Evolutionary conservation across 768 basidiomycete genomes (phyloP).

Genomic region (Pleurotus tuoliensis): DNA sequence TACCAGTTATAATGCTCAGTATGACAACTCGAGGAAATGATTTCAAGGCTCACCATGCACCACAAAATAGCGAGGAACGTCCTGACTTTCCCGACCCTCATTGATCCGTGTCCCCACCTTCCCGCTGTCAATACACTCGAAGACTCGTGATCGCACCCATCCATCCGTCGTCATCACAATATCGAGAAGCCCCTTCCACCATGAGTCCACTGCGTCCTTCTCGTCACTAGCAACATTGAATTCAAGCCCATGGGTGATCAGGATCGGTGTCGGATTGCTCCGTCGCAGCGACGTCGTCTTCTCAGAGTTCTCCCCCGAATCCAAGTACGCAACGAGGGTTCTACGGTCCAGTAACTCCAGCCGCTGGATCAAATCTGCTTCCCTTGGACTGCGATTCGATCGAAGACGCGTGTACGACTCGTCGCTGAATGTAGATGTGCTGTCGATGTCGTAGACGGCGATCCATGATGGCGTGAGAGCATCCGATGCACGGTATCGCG

Average conservation of each 20-base stretch:
- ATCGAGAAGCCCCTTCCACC: constrained; percentile 18
- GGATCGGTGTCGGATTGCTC: constrained; percentile 23
- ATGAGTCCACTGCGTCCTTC: constrained; percentile 15
- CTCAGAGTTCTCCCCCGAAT: constrained; percentile 26
- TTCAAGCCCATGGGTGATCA: constrained; percentile 29
- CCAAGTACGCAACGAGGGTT: constrained; percentile 29
- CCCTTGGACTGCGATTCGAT: constrained; percentile 39
- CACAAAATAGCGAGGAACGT: constrained; percentile 32
- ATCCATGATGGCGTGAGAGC: constrained; percentile 36
- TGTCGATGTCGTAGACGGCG: constrained; percentile 47
- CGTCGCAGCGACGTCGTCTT: constrained; percentile 28
- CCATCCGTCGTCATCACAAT: constrained; percentile 21
- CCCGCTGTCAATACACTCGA: constrained; percentile 37
- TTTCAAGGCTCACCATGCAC: constrained; percentile 32
- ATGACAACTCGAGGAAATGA: background rate
- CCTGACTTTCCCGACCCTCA: constrained; percentile 25
- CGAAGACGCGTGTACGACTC: constrained; percentile 41
- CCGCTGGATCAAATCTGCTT: constrained; percentile 34
- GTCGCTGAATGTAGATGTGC: constrained; percentile 35
- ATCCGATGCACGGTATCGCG: constrained; percentile 39
- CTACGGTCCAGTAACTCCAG: constrained; percentile 43
- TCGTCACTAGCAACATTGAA: constrained; percentile 6
- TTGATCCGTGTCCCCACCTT: constrained; percentile 27
- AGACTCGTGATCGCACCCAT: constrained; percentile 36
- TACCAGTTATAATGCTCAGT: constrained; percentile 4